phyloP scores from a whole-genome alignment of 2,329 filamentous ascomycete species.

The Pseudohalonectria lignicola region DNA sequence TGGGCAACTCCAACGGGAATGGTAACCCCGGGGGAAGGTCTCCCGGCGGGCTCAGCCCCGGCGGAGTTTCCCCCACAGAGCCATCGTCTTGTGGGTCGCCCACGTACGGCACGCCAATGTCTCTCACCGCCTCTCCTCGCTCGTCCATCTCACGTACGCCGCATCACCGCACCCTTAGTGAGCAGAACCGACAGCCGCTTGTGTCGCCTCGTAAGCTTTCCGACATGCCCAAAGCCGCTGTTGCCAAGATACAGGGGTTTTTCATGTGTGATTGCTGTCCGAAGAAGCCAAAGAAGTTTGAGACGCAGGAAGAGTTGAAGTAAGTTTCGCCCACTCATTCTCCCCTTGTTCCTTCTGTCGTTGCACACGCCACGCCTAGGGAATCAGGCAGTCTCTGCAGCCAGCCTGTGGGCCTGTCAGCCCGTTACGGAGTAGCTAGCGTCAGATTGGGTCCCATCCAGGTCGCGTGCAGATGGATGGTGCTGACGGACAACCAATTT shows the following conservation, averaged over 20 bases:
- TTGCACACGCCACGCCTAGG: too few relatives aligned
- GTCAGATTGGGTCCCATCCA: too few relatives aligned
- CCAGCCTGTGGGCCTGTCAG: too few relatives aligned
- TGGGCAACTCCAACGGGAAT: constrained; percentile 23
- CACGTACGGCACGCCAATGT: constrained; percentile 36
- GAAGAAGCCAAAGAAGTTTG: constrained; percentile 94
- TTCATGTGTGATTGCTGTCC: constrained; percentile 87
- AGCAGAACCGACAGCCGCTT: constrained; percentile 21
- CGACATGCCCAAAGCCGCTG: constrained; percentile 27
- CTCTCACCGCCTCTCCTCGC: constrained; percentile 37
- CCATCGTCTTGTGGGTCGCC: constrained; percentile 30
- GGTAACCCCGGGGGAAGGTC: constrained; percentile 31
- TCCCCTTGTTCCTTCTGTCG: too few relatives aligned
- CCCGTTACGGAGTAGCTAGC: too few relatives aligned
- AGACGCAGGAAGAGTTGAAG: constrained; percentile 73
- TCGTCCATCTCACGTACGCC: constrained; percentile 28
- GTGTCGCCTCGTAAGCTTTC: constrained; percentile 39
- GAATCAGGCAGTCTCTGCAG: too few relatives aligned
- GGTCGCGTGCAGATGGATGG: too few relatives aligned
- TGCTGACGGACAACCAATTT: too few relatives aligned
- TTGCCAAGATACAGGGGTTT: constrained; percentile 39
- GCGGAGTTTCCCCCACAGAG: constrained; percentile 38
- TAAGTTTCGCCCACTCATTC: too few relatives aligned
- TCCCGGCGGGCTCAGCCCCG: constrained; percentile 31
- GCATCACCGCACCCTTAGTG: constrained; percentile 35